Evolutionary conservation across 2,329 filamentous ascomycete species (phyloP).

Genomic region (Penicillium expansum): DNA sequence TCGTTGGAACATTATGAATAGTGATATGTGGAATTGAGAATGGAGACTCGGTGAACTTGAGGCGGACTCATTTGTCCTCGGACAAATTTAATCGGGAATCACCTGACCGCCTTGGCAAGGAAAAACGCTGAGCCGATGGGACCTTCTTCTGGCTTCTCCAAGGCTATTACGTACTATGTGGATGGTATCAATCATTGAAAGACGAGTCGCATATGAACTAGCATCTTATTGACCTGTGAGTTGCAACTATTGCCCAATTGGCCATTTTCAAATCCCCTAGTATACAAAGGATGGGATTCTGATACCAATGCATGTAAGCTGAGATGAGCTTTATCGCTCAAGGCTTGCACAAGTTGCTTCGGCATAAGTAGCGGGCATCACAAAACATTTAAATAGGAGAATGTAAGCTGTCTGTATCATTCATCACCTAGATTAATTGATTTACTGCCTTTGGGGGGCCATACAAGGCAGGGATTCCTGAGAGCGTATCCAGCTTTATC

Average conservation of each 20-base stretch:
- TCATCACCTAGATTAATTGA: not conserved
- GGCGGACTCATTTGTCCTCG: not conserved
- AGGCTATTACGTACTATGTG: not conserved
- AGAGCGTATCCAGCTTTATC: not conserved
- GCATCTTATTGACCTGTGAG: not conserved
- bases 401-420: not conserved
- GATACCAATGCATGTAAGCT: not conserved
- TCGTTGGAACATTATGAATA: conserved; percentile 43
- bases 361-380: too few relatives aligned
- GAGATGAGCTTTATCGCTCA: not conserved
- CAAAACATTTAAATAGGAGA: not conserved
- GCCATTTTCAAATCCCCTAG: too few relatives aligned
- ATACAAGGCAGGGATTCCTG: not conserved
- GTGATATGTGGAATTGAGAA: conserved; percentile 9
- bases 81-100: conserved; percentile 10
- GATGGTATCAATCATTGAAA: not conserved
- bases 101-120: conserved; percentile 9
- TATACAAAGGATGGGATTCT: too few relatives aligned
- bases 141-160: conserved; percentile 1
- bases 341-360: not conserved
- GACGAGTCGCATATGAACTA: not conserved
- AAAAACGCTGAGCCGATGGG: conserved; percentile 7
- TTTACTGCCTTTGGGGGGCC: too few relatives aligned
- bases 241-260: not conserved
- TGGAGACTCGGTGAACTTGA: not conserved